Conservation (phyloP, 2,329 filamentous ascomycete species). For the Fusarium globosum region DNA sequence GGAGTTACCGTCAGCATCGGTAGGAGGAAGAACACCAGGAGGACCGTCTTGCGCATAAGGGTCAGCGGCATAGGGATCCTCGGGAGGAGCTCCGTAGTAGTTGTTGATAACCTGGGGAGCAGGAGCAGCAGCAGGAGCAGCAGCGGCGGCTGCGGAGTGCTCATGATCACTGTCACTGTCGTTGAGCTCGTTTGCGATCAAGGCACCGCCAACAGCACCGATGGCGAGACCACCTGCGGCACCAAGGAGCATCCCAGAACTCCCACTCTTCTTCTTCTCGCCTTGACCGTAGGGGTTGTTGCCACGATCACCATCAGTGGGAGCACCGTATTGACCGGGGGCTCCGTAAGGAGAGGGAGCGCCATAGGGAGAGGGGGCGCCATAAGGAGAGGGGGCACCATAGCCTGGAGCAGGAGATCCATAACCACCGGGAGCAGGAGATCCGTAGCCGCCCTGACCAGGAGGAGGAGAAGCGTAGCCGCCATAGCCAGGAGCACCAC, state of each 20-base stretch:
- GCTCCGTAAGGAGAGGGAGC: constrained; percentile 28
- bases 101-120: constrained; percentile 16
- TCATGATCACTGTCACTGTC: constrained; percentile 43
- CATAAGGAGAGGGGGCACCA: constrained; percentile 27
- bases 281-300: constrained; percentile 38
- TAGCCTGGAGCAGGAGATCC: constrained; percentile 32
- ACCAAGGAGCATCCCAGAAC: constrained; percentile 66
- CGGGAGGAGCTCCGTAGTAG: constrained; percentile 32
- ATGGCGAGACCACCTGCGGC: constrained; percentile 69
- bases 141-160: constrained; percentile 19
- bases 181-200: constrained; percentile 65
- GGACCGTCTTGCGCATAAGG: constrained; percentile 41
- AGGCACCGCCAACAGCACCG: constrained; percentile 67
- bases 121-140: not conserved
- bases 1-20: constrained; percentile 55
- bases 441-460: constrained; percentile 29
- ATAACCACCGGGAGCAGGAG: constrained; percentile 36
- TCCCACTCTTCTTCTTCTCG: constrained; percentile 55
- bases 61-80: constrained; percentile 31
- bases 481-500: constrained; percentile 37
- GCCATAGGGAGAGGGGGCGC: constrained; percentile 14
- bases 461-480: constrained; percentile 32
- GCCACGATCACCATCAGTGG: constrained; percentile 7
- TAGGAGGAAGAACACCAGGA: constrained; percentile 52
- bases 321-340: constrained; percentile 26